phyloP scores from a whole-genome alignment of 164 flowering plant genomes.

The Aristolochia californica region DNA sequence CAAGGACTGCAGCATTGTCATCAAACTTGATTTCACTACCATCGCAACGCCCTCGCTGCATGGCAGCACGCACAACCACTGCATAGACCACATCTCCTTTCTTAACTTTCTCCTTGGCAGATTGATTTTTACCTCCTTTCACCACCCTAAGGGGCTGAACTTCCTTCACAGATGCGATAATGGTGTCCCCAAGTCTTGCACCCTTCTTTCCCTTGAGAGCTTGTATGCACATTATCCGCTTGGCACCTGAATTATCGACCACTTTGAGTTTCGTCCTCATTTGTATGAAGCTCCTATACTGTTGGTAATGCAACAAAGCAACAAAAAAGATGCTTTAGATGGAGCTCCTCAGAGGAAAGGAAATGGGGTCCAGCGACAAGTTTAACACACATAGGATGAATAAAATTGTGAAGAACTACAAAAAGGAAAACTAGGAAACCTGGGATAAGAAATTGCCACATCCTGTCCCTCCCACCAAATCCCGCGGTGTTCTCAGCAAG shows the following conservation, averaged over 20 bases:
- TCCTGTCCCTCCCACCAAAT: slow-evolving; percentile 10
- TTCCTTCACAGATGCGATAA: slow-evolving; percentile 83
- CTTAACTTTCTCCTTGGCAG: slow-evolving; percentile 45
- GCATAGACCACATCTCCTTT: slow-evolving; percentile 50
- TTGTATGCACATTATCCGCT: slow-evolving; percentile 75
- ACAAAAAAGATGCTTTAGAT: not conserved
- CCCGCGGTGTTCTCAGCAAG: slow-evolving; percentile 20
- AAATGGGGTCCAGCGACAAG: not conserved
- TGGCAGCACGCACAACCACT: slow-evolving; percentile 93
- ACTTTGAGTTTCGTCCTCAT: slow-evolving; percentile 91
- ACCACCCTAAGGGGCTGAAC: slow-evolving; percentile 78
- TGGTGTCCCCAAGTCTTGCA: slow-evolving; percentile 82
- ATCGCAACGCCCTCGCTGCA: slow-evolving; percentile 71
- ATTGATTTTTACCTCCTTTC: slow-evolving; percentile 34
- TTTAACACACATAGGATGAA: not conserved
- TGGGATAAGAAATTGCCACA: slow-evolving; percentile 32
- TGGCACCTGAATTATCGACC: slow-evolving; percentile 89
- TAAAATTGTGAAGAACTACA: not conserved
- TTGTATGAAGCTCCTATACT: slow-evolving; percentile 72
- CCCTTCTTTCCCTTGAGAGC: slow-evolving; percentile 70
- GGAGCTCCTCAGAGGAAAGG: not conserved
- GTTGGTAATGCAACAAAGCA: slow-evolving; percentile 22
- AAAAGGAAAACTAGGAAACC: slow-evolving; percentile 22
- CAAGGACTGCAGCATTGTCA: slow-evolving; percentile 83
- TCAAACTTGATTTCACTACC: slow-evolving; percentile 88